Evolutionary conservation across 768 basidiomycete species (phyloP), one percentile per base, ranked within the genome.

Genomic region (Pisolithus microcarpus): DNA sequence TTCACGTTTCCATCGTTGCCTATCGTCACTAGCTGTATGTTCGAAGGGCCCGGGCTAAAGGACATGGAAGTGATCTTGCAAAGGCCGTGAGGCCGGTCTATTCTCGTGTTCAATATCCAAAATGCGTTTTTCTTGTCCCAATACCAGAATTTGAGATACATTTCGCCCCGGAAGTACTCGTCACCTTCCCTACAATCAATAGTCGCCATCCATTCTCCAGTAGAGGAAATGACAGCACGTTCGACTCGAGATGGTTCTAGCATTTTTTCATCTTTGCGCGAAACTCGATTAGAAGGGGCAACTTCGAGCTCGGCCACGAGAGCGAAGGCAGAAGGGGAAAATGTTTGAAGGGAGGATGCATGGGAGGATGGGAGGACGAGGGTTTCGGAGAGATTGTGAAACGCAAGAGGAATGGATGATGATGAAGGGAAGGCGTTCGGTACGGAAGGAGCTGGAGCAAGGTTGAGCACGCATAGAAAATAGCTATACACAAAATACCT

Each of bases 291-390:
- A 24, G 92, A 92, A 19, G 95, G 91, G 1, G 90, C 84, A 7
- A 99, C 81, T 67, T 98, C 96, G 18, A 98, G 75, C 66, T 99
- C 95, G 43, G 84, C 84, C 3, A 91, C 61, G 0, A 92, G 75
- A 38, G 79, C 77, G 26, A 85, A 85, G 2, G 80, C 76, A 7
- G 75, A 66, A 1, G 87, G 87, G 16, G 90, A 86, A 70, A 88
- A 94, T 23, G 87, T 81, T 71, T 98, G 95, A 38, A 99, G 73
- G n/a, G 92, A 90, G 2, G 94, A 93, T 0, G 92, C 88, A 62
- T 99, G 94, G 0, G 93, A 94, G 2, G 95, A 92, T 0, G 92
- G 91, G 15, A 98, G 76, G 56, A 97, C 76, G 53, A 98, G 72
- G 5, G 89, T 82, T 28, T 83, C 79, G 4, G 91, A 84, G 5